Base-by-base conservation (phyloP, 2,329 filamentous ascomycete genomes). In the Coniosporium tulheliwenetii region DNA sequence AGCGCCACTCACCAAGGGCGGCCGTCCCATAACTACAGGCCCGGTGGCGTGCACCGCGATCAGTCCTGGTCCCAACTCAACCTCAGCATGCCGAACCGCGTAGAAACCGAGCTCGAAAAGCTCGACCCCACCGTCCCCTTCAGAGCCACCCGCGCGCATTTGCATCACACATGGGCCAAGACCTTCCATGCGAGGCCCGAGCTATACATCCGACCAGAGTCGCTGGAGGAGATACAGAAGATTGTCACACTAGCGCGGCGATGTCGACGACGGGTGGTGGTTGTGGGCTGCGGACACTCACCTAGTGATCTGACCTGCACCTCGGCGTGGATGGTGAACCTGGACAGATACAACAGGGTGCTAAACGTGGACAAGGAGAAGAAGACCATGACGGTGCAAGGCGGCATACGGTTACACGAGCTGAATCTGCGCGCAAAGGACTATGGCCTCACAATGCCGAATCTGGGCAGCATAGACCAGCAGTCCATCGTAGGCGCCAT, bases 401-500 rank as follows among this genome's bases (percentile, higher is more conserved):
- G 82, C n/a, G 91, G 91, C 12, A 94, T 96, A 48, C 73, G 89
- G 14, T 67, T 98, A 45, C 76, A 75, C 50, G 66, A 79, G 44
- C 66, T 98, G 43, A 81, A 85, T 46, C 70, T 73, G 36, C 75
- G 77, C 52, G 75, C 95, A 30, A 85, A 84, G 48, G 69, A 73
- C 41, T 63, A 79, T 51, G 85, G 85, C 1, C 70, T 94, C 47
- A 85, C 86, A 2, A 80, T 98, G 73, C 82, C 84, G 26, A 95
- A 93, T 57, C 67, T 96, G 37, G 91, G 91, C 31, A 94, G 85
- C 58, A 98, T 98, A 61, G 86, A 95, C 58, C 77, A 85, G 52
- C 91, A 98, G 67, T 91, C 83, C 43, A 79, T 96, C 46, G 86
- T 85, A 1, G 91, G 91, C 26, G 87, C 86, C 10, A 93, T 96